These are phyloP conservation scores for Cubamyces lactineus DNA, from an alignment of 768 basidiomycete species.

Conservation along the genomic window DNA sequence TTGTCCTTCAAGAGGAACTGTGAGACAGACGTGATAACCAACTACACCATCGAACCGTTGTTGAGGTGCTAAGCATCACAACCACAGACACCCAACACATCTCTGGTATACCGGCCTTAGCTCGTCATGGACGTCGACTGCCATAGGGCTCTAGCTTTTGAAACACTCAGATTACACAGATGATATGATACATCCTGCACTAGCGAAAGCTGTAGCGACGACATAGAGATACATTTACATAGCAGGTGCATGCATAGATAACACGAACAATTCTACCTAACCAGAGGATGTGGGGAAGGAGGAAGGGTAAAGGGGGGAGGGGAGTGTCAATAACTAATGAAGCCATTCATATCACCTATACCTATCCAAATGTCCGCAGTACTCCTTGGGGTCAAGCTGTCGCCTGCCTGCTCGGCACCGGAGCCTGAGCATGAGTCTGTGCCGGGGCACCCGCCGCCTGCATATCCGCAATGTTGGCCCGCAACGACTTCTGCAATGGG, in stretches of 20 bases:
- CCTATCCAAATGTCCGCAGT: too few relatives aligned
- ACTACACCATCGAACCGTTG: constrained; percentile 18
- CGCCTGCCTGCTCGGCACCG: constrained; percentile 8
- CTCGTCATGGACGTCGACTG: too few relatives aligned
- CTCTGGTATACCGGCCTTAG: too few relatives aligned
- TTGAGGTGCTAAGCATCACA: too few relatives aligned
- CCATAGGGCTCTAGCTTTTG: too few relatives aligned
- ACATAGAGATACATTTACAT: constrained; percentile 28
- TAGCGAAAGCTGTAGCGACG: constrained; percentile 13
- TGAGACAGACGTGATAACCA: constrained; percentile 23
- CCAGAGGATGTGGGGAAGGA: neutral
- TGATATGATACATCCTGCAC: constrained; percentile 20
- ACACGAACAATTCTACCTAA: constrained; percentile 10
- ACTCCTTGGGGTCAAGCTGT: constrained; percentile 1
- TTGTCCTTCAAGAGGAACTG: neutral
- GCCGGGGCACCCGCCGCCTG: constrained; percentile 4
- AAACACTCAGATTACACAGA: constrained; percentile 3
- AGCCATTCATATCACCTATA: too few relatives aligned
- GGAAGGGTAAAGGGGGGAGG: neutral
- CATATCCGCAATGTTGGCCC: constrained; percentile 8
- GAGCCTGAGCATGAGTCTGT: neutral
- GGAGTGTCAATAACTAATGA: too few relatives aligned
- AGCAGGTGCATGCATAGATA: constrained; percentile 20
- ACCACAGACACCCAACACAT: too few relatives aligned
- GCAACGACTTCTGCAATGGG: constrained; percentile 18